phyloP scores from a whole-genome alignment of 495 filamentous ascomycete species.

The Tuber borchii region DNA sequence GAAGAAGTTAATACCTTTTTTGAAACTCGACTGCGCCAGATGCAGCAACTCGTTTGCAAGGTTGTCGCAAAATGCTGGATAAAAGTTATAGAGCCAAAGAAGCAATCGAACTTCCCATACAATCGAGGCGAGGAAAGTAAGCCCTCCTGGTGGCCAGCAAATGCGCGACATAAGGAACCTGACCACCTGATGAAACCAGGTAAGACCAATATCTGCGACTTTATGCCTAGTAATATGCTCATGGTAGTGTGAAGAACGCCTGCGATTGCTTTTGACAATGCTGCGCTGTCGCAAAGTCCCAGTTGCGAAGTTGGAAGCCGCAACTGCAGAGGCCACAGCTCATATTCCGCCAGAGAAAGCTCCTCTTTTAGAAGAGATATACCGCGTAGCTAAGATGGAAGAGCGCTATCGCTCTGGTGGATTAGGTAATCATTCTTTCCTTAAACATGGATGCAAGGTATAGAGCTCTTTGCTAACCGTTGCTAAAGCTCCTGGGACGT shows the following conservation, averaged over 20 bases:
- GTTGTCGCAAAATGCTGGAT: conserved; percentile 72
- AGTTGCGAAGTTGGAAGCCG: conserved; percentile 40
- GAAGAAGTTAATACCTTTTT: conserved; percentile 59
- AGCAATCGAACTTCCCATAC: conserved; percentile 78
- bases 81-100: conserved; percentile 75
- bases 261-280: conserved; percentile 39
- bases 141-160: conserved; percentile 77
- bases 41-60: conserved; percentile 71
- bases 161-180: conserved; percentile 69
- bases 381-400: conserved; percentile 51
- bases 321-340: conserved; percentile 41
- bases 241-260: conserved; percentile 39
- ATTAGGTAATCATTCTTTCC: conserved; percentile 45
- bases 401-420: conserved; percentile 51
- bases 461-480: conserved; percentile 20
- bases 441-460: neutral
- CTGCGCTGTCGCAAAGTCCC: conserved; percentile 41
- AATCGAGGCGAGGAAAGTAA: conserved; percentile 59
- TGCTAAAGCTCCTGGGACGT: conserved; percentile 32
- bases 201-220: conserved; percentile 44
- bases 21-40: conserved; percentile 55
- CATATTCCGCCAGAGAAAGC: conserved; percentile 40
- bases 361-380: conserved; percentile 50
- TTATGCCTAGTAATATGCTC: neutral
- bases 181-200: conserved; percentile 74